Base-by-base conservation (phyloP, 176 grass and related monocot genomes). In the Ensete glaucum region DNA sequence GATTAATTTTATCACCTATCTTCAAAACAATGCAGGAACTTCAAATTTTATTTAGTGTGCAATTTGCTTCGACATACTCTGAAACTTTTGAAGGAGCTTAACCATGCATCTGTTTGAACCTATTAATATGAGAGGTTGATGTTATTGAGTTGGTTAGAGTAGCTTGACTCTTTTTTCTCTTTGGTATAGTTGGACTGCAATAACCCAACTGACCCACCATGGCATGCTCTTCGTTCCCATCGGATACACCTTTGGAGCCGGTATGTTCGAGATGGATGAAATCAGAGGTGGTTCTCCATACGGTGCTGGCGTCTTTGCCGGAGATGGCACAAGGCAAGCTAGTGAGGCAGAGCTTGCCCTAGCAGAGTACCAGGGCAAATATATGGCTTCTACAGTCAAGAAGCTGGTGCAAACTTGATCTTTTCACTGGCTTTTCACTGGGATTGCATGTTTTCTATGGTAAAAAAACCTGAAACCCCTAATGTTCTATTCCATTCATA, bases 161-260 rank as follows among this genome's bases (percentile, higher is more conserved):
- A 76, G 52, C 64, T 76, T 64, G 5, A 13, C 22, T 50, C 34
- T 8, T 22, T 22, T 23, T 64, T 23, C n/a, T 12, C 29, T 50
- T 21, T 15, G 34, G 14, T 52, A 26, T 49, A 77, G 75, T 9
- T 77, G 75, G 75, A 77, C 75, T 65, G 75, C 75, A 9, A 77
- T 77, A 22, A 77, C 59, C 29, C 75, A 77, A 25, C 53, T 77
- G 53, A 60, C 75, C 58, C 59, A 77, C 20, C 75, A 77, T 53
- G 75, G 75, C 4, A 77, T 77, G 75, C 75, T 77, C 34, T 77
- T 64, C 53, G 75, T 77, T 77, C 75, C 60, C 34, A 77, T 77
- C 11, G 75, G 75, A 19, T 77, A 77, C 75, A 77, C 75, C 20
- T 77, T 77, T 77, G 75, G 75, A 77, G 60, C 60, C 26, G 75